Evolutionary conservation across 169 alveolate genomes (phyloP).

Genomic region (Cryptosporidium parvum): DNA sequence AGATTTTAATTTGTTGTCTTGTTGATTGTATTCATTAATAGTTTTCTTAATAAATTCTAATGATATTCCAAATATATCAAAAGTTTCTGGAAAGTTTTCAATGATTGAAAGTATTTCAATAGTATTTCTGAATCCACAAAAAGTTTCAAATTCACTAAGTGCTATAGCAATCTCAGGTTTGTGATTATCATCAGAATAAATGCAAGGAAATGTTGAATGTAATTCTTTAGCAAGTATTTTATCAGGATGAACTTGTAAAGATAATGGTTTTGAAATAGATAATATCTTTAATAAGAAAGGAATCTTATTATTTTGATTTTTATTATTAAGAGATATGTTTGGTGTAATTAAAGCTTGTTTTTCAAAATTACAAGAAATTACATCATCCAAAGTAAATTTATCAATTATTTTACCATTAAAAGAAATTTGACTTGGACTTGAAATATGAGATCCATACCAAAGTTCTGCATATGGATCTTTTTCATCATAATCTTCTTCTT

Average conservation of each 20-base stretch:
- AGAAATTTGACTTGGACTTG: slow-evolving; percentile 76
- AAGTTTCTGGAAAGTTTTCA: slow-evolving; percentile 61
- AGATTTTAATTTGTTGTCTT: background rate
- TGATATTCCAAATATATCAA: slow-evolving; percentile 30
- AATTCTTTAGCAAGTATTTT: slow-evolving; percentile 85
- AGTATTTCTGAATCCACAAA: slow-evolving; percentile 85
- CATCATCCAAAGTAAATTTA: slow-evolving; percentile 24
- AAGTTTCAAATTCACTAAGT: slow-evolving; percentile 86
- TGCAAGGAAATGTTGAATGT: slow-evolving; percentile 84
- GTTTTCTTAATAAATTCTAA: background rate
- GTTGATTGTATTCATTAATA: background rate
- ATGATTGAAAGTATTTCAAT: slow-evolving; percentile 72
- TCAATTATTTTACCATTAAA: slow-evolving; percentile 17
- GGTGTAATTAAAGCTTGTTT: too few species aligned
- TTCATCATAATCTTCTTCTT: slow-evolving; percentile 20
- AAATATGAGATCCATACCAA: slow-evolving; percentile 92
- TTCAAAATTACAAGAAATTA: slow-evolving; percentile 14
- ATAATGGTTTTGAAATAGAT: slow-evolving; percentile 88
- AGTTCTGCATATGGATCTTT: slow-evolving; percentile 88
- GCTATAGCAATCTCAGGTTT: slow-evolving; percentile 95
- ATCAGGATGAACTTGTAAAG: slow-evolving; percentile 93
- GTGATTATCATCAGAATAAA: slow-evolving; percentile 91
- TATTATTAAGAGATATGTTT: too few species aligned
- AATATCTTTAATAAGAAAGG: slow-evolving; percentile 88
- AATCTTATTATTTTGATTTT: slow-evolving; percentile 49